Evolutionary conservation across 768 basidiomycete genomes (phyloP).

Genomic region (Mycena chlorophos): DNA sequence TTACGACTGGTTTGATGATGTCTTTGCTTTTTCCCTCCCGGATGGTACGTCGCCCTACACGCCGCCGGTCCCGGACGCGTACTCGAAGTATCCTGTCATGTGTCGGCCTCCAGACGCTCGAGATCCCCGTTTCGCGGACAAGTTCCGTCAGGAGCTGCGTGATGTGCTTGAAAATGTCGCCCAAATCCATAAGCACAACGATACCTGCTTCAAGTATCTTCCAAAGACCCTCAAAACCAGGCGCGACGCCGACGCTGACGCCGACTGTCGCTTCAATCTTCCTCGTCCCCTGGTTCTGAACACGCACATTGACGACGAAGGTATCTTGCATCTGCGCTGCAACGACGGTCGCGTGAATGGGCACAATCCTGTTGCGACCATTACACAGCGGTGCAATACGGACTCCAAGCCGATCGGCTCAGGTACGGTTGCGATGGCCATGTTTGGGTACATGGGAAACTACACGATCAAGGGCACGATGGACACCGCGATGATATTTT

Average conservation of each 20-base stretch:
- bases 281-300: slow-evolving; percentile 5
- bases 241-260: slow-evolving; percentile 10
- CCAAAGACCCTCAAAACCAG: slow-evolving; percentile 1
- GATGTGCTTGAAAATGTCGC: slow-evolving; percentile 10
- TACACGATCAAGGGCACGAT: slow-evolving; percentile 15
- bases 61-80: neutral
- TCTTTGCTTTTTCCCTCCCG: slow-evolving; percentile 1
- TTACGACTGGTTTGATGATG: slow-evolving; percentile 11
- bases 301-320: slow-evolving; percentile 13
- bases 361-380: slow-evolving; percentile 3
- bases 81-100: neutral
- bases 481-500: slow-evolving; percentile 19
- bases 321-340: slow-evolving; percentile 7
- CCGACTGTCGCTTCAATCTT: slow-evolving; percentile 16
- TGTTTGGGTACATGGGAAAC: slow-evolving; percentile 13
- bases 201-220: slow-evolving; percentile 20
- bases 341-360: slow-evolving; percentile 14
- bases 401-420: slow-evolving; percentile 18
- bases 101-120: slow-evolving; percentile 2
- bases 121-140: neutral
- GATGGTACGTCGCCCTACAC: neutral
- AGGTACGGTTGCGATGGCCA: slow-evolving; percentile 15
- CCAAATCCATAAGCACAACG: slow-evolving; percentile 12
- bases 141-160: slow-evolving; percentile 6
- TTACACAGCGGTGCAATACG: slow-evolving; percentile 6